phyloP scores from a whole-genome alignment of 768 basidiomycete genomes.

The Podaxis sp. region DNA sequence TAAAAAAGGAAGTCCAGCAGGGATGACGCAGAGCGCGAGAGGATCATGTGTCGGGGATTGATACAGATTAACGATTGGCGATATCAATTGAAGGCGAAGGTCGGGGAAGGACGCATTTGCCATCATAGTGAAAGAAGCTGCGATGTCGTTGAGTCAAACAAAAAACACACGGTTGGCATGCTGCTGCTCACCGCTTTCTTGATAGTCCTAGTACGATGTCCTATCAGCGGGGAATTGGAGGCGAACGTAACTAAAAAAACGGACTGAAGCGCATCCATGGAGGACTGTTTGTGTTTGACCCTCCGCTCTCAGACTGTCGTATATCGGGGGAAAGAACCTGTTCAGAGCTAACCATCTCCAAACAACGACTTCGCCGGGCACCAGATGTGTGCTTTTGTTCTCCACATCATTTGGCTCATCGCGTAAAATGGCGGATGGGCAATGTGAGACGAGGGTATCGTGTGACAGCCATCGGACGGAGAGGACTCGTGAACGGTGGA shows the following conservation, averaged over 20 bases:
- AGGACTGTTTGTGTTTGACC: constrained; percentile 28
- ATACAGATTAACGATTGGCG: constrained; percentile 36
- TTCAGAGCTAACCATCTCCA: constrained; percentile 69
- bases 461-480: constrained; percentile 60
- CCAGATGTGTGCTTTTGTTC: constrained; percentile 25
- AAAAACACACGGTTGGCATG: not conserved
- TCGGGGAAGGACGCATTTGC: constrained; percentile 43
- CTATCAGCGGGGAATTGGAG: not conserved
- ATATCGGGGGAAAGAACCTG: constrained; percentile 56
- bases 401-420: constrained; percentile 18
- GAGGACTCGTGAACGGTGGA: constrained; percentile 63
- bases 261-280: constrained; percentile 59
- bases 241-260: constrained; percentile 17
- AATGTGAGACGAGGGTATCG: constrained; percentile 52
- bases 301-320: constrained; percentile 18
- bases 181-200: constrained; percentile 58
- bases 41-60: constrained; percentile 46
- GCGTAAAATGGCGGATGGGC: constrained; percentile 47
- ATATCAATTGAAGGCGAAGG: constrained; percentile 26
- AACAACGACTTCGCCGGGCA: constrained; percentile 49
- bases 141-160: not conserved
- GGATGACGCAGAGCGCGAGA: constrained; percentile 39
- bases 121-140: constrained; percentile 66
- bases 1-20: constrained; percentile 17
- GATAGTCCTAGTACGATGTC: constrained; percentile 52